Conservation (phyloP, 2,329 filamentous ascomycete genomes). For the Microdochium nivale region DNA sequence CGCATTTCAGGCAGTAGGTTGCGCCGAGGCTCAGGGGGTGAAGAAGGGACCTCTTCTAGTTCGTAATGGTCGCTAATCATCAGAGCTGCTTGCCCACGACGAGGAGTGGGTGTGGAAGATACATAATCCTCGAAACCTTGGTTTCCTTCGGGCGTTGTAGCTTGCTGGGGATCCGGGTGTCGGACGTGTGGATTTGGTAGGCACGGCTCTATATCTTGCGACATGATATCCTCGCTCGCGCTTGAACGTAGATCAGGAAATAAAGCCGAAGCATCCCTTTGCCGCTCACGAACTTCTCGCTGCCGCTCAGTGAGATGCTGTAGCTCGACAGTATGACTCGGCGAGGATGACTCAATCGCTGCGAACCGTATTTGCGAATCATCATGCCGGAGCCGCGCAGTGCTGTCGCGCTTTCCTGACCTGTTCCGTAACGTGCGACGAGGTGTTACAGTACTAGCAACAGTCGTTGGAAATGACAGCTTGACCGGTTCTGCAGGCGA, state of each 20-base stretch:
- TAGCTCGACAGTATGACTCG: constrained; percentile 47
- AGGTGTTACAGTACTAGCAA: constrained; percentile 9
- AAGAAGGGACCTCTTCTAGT: constrained; percentile 46
- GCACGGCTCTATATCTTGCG: constrained; percentile 6
- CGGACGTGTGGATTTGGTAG: constrained; percentile 1
- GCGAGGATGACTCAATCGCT: constrained; percentile 52
- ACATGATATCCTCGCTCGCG: constrained; percentile 11
- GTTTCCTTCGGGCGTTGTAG: constrained; percentile 36
- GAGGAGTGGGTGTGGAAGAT: constrained; percentile 51
- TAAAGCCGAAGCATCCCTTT: constrained; percentile 56
- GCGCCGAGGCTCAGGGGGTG: constrained; percentile 45
- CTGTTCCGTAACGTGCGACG: constrained; percentile 16
- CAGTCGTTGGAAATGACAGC: constrained; percentile 18
- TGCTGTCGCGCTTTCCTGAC: constrained; percentile 27
- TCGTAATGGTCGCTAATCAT: constrained; percentile 36
- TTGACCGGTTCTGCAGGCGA: constrained; percentile 24
- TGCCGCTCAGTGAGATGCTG: constrained; percentile 74
- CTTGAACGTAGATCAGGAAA: constrained; percentile 61
- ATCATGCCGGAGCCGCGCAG: constrained; percentile 60
- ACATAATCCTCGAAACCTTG: constrained; percentile 41
- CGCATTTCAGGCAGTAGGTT: constrained; percentile 45
- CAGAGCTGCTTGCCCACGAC: constrained; percentile 41
- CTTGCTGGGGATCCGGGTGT: constrained; percentile 10
- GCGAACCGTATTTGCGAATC: constrained; percentile 77
- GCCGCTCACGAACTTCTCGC: constrained; percentile 66